Evolutionary conservation across 2,329 filamentous ascomycete genomes (phyloP).

Genomic region (Curvularia lunata): DNA sequence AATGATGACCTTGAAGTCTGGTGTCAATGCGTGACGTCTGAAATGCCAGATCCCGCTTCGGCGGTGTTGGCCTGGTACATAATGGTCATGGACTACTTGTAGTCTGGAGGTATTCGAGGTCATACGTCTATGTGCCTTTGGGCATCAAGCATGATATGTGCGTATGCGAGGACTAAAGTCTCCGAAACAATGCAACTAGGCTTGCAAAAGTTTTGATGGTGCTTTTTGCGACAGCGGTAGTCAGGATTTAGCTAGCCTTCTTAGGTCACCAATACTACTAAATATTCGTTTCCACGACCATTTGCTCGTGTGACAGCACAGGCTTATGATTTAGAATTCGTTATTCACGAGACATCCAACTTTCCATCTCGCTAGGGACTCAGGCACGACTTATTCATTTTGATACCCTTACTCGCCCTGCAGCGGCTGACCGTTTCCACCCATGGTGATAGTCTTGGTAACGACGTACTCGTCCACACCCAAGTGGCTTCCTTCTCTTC

Average conservation of each 20-base stretch:
- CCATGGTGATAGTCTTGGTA: conserved; percentile 60
- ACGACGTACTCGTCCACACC: conserved; percentile 59
- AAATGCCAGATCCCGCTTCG: background rate
- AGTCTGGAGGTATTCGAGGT: background rate
- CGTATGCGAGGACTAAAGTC: too few species aligned
- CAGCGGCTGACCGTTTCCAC: conserved; percentile 66
- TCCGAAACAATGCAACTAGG: too few species aligned
- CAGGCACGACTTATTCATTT: background rate
- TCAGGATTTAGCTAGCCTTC: background rate
- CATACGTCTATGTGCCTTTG: background rate
- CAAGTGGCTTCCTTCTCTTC: conserved; percentile 57
- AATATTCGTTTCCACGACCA: background rate
- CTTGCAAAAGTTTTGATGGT: too few species aligned
- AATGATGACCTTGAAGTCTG: conserved; percentile 16
- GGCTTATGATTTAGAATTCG: too few species aligned
- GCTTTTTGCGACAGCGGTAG: too few species aligned
- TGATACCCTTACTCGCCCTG: conserved; percentile 48
- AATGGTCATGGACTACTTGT: background rate
- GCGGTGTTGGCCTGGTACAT: background rate
- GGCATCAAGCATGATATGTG: background rate
- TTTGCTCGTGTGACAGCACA: background rate
- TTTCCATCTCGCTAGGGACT: background rate
- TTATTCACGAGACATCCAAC: background rate
- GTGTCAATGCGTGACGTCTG: background rate
- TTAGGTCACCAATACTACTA: background rate